Evolutionary conservation across 768 basidiomycete genomes (phyloP).

Genomic region (Kwoniella sp.): DNA sequence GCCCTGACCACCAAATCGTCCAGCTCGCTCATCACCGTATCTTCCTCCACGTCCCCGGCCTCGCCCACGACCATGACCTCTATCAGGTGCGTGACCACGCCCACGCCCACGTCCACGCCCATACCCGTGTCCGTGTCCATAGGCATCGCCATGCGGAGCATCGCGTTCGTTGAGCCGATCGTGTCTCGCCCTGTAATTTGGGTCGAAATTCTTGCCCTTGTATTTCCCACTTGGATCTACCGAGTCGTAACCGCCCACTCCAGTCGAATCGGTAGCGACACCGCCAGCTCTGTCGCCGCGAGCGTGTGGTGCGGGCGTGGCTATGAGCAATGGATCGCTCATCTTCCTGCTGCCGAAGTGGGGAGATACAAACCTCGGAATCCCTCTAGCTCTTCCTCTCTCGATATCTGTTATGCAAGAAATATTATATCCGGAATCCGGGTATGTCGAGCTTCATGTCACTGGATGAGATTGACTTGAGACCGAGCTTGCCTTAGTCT

Average conservation of each 20-base stretch:
- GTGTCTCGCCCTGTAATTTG: neutral
- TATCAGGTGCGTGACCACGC: neutral
- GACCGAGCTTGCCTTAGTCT: too few relatives aligned
- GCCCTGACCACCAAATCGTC: neutral
- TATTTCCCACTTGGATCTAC: slow-evolving; percentile 1
- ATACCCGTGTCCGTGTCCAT: neutral
- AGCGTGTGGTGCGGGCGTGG: neutral
- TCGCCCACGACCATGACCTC: slow-evolving; percentile 1
- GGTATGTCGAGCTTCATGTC: too few relatives aligned
- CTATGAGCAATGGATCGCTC: neutral
- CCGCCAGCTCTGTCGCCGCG: neutral
- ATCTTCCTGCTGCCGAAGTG: neutral
- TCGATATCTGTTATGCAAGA: too few relatives aligned
- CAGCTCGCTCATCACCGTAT: neutral
- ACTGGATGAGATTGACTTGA: too few relatives aligned
- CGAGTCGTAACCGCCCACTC: neutral
- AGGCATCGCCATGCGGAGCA: neutral
- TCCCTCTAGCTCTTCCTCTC: too few relatives aligned
- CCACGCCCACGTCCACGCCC: neutral
- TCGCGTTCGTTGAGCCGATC: neutral
- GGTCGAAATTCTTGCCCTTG: slow-evolving; percentile 18
- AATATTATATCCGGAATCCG: too few relatives aligned
- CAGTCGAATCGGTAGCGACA: neutral
- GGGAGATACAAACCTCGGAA: too few relatives aligned
- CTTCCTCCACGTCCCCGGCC: neutral